A percentile compares a stretch with the other conserved stretches of the same genome.
Conservation (phyloP, 805 yeast species). For the Starmerella floricola region DNA sequence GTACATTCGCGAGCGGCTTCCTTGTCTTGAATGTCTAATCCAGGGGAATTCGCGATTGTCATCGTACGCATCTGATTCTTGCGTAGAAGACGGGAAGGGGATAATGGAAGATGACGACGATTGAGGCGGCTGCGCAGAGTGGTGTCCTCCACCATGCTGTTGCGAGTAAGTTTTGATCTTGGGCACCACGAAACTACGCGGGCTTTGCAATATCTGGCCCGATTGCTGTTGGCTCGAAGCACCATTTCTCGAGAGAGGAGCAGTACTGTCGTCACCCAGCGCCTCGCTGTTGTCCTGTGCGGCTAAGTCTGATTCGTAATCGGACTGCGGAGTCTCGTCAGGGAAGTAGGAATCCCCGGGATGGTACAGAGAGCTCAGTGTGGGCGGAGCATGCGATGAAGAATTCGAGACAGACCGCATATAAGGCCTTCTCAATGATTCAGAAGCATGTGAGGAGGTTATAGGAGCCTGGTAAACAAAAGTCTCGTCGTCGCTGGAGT, state of each 20-base stretch:
- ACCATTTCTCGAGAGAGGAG: too few species aligned
- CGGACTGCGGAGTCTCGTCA: background rate
- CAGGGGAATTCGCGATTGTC: slow-evolving; percentile 30
- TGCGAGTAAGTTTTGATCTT: slow-evolving; percentile 25
- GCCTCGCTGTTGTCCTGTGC: background rate
- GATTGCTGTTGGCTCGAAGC: background rate
- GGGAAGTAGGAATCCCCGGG: background rate
- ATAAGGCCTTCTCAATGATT: slow-evolving; percentile 18
- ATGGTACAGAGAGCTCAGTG: slow-evolving; percentile 5
- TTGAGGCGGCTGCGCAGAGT: background rate
- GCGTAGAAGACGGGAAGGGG: background rate
- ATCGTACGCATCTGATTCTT: background rate
- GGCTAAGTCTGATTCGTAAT: background rate
- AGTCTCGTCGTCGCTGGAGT: slow-evolving; percentile 80
- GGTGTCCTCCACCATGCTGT: background rate
- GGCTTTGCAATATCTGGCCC: background rate
- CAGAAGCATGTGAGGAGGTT: slow-evolving; percentile 4
- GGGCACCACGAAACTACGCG: slow-evolving; percentile 22
- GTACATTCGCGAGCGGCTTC: slow-evolving; percentile 2
- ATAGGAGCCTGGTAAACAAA: slow-evolving; percentile 53
- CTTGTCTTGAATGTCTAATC: background rate
- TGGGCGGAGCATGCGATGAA: slow-evolving; percentile 3
- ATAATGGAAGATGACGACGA: background rate
- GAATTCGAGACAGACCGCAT: slow-evolving; percentile 18
- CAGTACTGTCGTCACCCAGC: background rate